These are phyloP conservation scores for Aspergillus affinis DNA, from an alignment of 495 filamentous ascomycete genomes.

Conservation along the genomic window DNA sequence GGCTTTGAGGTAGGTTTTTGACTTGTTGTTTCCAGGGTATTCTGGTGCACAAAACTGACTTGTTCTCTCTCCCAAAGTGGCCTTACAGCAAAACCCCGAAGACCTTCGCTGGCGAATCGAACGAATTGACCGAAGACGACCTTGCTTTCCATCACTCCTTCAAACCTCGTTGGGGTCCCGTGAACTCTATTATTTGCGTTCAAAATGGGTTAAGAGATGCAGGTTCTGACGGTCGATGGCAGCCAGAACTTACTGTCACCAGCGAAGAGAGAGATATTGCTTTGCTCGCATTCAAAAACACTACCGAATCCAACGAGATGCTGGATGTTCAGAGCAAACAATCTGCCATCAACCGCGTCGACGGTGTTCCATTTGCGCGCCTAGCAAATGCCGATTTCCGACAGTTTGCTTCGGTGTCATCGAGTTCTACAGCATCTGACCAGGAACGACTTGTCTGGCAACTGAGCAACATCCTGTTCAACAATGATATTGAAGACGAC, in stretches of 20 bases:
- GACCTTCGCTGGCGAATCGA: constrained; percentile 54
- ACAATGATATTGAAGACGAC: constrained; percentile 56
- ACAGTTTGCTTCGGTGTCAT: constrained; percentile 35
- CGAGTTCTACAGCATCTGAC: constrained; percentile 24
- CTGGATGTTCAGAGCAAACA: constrained; percentile 39
- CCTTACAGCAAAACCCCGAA: constrained; percentile 79
- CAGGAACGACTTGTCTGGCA: constrained; percentile 45
- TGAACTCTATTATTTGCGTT: constrained; percentile 69
- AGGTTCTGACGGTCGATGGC: constrained; percentile 33
- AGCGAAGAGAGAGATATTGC: constrained; percentile 40
- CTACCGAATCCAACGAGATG: constrained; percentile 31
- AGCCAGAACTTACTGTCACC: constrained; percentile 35
- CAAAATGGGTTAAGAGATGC: constrained; percentile 29
- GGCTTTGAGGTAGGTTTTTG: constrained; percentile 74
- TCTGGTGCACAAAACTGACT: neutral
- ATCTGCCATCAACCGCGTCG: constrained; percentile 35
- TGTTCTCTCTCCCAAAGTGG: constrained; percentile 63
- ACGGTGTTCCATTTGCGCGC: constrained; percentile 41
- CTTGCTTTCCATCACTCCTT: constrained; percentile 60
- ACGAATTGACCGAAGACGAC: constrained; percentile 57
- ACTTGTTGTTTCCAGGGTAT: constrained; percentile 32
- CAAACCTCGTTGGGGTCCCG: constrained; percentile 77
- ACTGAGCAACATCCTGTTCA: constrained; percentile 83
- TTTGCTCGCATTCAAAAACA: constrained; percentile 28
- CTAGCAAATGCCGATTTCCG: constrained; percentile 33